phyloP scores from a whole-genome alignment of 148 eudicot genomes.

The Hydrangea macrophylla region DNA sequence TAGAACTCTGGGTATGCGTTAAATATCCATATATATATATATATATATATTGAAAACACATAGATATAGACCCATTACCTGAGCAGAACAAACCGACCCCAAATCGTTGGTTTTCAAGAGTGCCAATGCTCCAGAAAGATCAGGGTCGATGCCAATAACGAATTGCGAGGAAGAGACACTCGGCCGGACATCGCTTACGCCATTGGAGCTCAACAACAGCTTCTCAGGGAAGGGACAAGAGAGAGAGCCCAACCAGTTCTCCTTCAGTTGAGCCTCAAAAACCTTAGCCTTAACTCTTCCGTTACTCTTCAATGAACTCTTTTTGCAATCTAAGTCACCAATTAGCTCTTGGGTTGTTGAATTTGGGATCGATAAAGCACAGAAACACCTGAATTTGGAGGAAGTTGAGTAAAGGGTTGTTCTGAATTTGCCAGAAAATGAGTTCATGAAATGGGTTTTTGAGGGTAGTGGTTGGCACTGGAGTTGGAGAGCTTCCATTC shows the following conservation, averaged over 20 bases:
- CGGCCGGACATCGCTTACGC: neutral
- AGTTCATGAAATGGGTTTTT: neutral
- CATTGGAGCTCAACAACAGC: neutral
- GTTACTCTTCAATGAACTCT: constrained; percentile 6
- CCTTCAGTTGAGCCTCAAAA: constrained; percentile 37
- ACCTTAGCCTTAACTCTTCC: constrained; percentile 22
- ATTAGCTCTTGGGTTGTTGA: constrained; percentile 17
- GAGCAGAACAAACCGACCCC: constrained; percentile 41
- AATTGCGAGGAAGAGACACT: constrained; percentile 34
- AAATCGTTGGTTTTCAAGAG: constrained; percentile 46
- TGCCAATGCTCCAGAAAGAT: constrained; percentile 80
- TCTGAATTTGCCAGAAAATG: constrained; percentile 22
- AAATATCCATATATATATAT: too few relatives aligned
- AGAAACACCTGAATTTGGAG: constrained; percentile 14
- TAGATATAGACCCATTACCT: constrained; percentile 35
- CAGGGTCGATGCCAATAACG: constrained; percentile 91
- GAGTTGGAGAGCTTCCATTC: constrained; percentile 29
- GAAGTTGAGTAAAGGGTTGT: constrained; percentile 23
- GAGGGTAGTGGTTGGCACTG: constrained; percentile 4
- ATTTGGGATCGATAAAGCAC: constrained; percentile 19
- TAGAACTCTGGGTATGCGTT: too few relatives aligned
- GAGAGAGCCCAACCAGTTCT: constrained; percentile 65
- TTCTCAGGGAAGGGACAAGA: constrained; percentile 32
- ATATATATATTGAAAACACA: too few relatives aligned
- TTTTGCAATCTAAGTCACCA: constrained; percentile 16